Base-by-base conservation (phyloP, 2,329 filamentous ascomycete genomes). In the Beauveria pseudobassiana region DNA sequence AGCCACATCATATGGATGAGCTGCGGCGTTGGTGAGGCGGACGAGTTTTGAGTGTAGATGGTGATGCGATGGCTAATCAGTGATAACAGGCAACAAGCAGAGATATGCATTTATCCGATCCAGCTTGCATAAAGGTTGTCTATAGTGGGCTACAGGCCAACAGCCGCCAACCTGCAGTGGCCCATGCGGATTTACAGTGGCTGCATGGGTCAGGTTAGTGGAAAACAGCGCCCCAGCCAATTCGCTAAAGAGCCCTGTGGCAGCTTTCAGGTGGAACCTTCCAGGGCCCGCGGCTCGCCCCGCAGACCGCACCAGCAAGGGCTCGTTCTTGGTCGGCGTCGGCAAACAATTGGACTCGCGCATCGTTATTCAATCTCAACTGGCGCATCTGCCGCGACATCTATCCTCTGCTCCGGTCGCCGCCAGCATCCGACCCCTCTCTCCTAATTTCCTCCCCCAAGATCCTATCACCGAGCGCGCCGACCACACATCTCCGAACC, bases 221-320 rank as follows among this genome's bases (percentile, higher is more conserved):
- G 30, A 20, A 46, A 59, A 42, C 22, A 51, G 56, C 56, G 16
- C 30, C 9, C 18, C 53, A 7, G 42, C 18, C 16, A 34, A 24
- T 8, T 49, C n/a, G n/a, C n/a, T 26, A 9, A 10, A 40, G 54
- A 57, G n/a, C 54, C 42, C 54, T 48, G 43, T 34, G 54, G 28
- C n/a, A 8, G 40, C 10, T 3, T 24, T 53, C 22, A 38, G 10
- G 50, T 54, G 58, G 58, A 60, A 60, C 58, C 58, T 60, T 60
- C 58, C 58, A 60, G 58, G 40, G 24, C 50, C 50, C n/a, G 55
- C 57, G 45, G 58, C 38, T 59, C 57, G 57, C 57, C 57, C 58
- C 58, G 58, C 58, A 46, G 34, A 22, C 50, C 20, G 28, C 40
- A 60, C 58, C 58, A 46, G 34, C n/a, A 38, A 50, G 43, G 46